A percentile compares a stretch with the other conserved stretches of the same genome.
These are phyloP conservation scores for Aspergillus candidus DNA, from an alignment of 2,329 filamentous ascomycete species.

Conservation along the genomic window DNA sequence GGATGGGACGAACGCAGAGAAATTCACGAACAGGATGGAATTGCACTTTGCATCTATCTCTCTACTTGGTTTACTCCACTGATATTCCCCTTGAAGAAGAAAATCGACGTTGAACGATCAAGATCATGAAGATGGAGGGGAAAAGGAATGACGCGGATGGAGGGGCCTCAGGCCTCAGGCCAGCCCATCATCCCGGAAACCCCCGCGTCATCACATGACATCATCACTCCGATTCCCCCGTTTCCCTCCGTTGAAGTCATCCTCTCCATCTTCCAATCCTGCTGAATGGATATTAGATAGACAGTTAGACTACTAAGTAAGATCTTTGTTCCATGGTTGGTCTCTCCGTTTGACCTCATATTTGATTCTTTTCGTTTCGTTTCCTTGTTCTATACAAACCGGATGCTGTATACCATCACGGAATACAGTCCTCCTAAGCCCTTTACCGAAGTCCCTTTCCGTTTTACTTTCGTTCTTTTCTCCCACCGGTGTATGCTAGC, in stretches of 20 bases:
- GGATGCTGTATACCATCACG: slow-evolving; percentile 1
- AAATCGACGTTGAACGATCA: no score
- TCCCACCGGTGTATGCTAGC: no score
- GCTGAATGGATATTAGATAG: neutral
- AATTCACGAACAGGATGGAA: slow-evolving; percentile 1
- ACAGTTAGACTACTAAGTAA: no score
- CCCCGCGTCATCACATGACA: slow-evolving; percentile 23
- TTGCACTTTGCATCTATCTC: neutral
- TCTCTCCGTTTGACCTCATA: no score
- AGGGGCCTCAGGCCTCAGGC: slow-evolving; percentile 18
- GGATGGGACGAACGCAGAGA: no score
- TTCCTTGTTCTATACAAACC: slow-evolving; percentile 6
- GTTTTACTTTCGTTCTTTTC: slow-evolving; percentile 23
- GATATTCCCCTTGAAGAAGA: no score
- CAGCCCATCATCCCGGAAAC: slow-evolving; percentile 14
- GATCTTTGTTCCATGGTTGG: no score
- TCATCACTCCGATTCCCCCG: slow-evolving; percentile 8
- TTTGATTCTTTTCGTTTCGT: neutral
- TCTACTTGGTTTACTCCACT: no score
- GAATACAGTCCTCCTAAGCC: neutral
- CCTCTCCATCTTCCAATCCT: slow-evolving; percentile 4
- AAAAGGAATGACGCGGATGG: slow-evolving; percentile 12
- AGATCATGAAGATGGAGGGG: neutral
- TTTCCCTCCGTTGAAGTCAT: neutral
- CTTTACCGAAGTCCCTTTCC: slow-evolving; percentile 10